Evolutionary conservation across 2,329 filamentous ascomycete genomes (phyloP), one percentile per base, ranked within the genome.

Genomic region (Beauveria bassiana): DNA sequence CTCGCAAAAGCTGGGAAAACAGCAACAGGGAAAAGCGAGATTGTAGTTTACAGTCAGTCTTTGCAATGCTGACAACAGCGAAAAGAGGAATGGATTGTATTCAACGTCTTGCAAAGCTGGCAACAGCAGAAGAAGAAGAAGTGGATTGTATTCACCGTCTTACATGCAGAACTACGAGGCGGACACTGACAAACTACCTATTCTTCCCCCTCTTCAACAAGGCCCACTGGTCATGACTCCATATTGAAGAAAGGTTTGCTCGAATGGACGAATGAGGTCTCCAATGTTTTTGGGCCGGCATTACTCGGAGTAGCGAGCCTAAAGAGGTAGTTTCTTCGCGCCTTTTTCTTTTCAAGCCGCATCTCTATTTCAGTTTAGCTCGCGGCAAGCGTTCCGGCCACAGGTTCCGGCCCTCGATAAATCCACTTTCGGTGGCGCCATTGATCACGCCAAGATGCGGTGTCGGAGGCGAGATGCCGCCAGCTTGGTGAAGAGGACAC

Each of bases 341-440:
- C 22, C 22, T 22, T 38, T 38, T 34, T 28, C 12, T 5, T 52
- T 51, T 59, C 52, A 52, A 59, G 57, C 57, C 57, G 57, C 57
- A 59, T 59, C 57, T 43, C 47, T 24, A 52, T 42, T 16, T 50
- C 18, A 31, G 34, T 38, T 34, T 56, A 56, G 53, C 53, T 42
- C 28, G 55, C 55, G 55, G 55, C 31, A 52, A 45, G 18, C 47
- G 24, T 59, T 59, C 57, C 34, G 34, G 34, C 34, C 34, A 38
- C 34, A 12, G 34, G 12, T 38, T 38, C 34, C 57, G 57, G 57
- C 57, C 57, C 56, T 51, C 47, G 12, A 12, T 14, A 42, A 42
- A 51, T 52, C 57, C 57, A 59, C 57, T 59, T 52, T 28, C 31
- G 43, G 46, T 59, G 46, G 56, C 56, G 46, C 56, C 56, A 59